Conservation (phyloP, 352 stramenopile species). For the Peronospora tabacina region DNA sequence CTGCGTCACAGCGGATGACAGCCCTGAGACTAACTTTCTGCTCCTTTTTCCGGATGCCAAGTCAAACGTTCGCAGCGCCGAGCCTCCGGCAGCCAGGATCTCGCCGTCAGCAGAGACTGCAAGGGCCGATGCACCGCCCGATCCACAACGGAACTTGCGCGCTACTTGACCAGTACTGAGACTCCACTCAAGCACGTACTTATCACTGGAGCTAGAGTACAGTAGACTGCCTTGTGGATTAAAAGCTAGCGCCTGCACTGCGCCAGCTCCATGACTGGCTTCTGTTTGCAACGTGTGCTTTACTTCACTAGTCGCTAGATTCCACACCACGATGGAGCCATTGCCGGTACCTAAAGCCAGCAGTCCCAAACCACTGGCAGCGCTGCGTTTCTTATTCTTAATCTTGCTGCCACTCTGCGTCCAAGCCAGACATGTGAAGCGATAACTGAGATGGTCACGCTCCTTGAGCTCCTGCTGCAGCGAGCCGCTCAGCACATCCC, state of each 20-base stretch:
- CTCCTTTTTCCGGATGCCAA: constrained; percentile 71
- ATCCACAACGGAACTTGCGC: constrained; percentile 58
- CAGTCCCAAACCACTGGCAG: constrained; percentile 39
- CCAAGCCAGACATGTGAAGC: constrained; percentile 73
- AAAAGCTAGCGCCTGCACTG: constrained; percentile 62
- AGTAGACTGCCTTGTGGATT: constrained; percentile 58
- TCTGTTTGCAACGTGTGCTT: constrained; percentile 48
- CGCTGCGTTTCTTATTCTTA: constrained; percentile 40
- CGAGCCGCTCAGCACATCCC: constrained; percentile 55
- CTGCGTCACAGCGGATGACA: constrained; percentile 66
- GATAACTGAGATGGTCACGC: constrained; percentile 79
- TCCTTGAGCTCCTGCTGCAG: constrained; percentile 75
- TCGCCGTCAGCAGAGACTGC: constrained; percentile 58
- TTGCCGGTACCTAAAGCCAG: constrained; percentile 67
- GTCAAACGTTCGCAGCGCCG: constrained; percentile 66
- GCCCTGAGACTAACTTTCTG: constrained; percentile 60
- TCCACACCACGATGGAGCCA: constrained; percentile 60
- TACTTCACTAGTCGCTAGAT: constrained; percentile 61
- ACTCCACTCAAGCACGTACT: constrained; percentile 76
- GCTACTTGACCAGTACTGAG: constrained; percentile 41
- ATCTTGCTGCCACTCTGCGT: constrained; percentile 25
- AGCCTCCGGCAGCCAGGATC: constrained; percentile 54
- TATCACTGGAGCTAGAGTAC: constrained; percentile 63
- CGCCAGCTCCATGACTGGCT: constrained; percentile 34
- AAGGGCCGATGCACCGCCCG: constrained; percentile 52